Base-by-base conservation (phyloP, 768 basidiomycete species). In the Dioszegia hungarica region DNA sequence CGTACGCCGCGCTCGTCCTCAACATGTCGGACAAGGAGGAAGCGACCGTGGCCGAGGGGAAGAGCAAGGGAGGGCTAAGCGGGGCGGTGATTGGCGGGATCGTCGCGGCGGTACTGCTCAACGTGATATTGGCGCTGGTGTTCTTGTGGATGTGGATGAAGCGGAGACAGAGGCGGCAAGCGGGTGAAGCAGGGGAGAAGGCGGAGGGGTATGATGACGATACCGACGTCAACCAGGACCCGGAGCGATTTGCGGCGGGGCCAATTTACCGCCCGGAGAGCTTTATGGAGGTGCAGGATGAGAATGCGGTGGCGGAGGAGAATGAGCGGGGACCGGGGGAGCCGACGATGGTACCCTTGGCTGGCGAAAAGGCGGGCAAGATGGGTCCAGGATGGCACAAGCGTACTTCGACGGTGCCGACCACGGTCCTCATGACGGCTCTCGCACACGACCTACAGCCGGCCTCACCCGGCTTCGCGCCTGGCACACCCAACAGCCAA, bases 131-230 rank as follows among this genome's bases (percentile, higher is more conserved):
- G 40, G 40, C 31, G 6, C 19, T 54, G n/a, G 52, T 45, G 9
- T 54, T 54, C 20, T 22, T 51, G 14, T 54, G 52, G 52, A 41
- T 54, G 52, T 54, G 49, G 49, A 36, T 51, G 24, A 36, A 27
- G 24, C 10, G 49, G 25, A n/a, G 49, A 20, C 49, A 51, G 24
- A 37, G 49, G 24, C 15, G 36, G 25, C 34, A 38, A 15, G 49
- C 34, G 24, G 49, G 49, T 14, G 49, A 37, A 17, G 36, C 5
- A 28, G 49, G 34, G 37, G 49, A 51, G 4, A 38, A 37, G 34
- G 49, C 49, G 24, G 49, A 51, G 49, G 49, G 49, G 17, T 51
- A 51, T 27, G 49, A 51, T 17, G 49, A 51, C 19, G 49, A 51
- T 17, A 19, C 33, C 9, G 43, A 44, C 27, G 9, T 6, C 45